Conservation (phyloP, 2,329 filamentous ascomycete species). For the Fusarium abutilonis region DNA sequence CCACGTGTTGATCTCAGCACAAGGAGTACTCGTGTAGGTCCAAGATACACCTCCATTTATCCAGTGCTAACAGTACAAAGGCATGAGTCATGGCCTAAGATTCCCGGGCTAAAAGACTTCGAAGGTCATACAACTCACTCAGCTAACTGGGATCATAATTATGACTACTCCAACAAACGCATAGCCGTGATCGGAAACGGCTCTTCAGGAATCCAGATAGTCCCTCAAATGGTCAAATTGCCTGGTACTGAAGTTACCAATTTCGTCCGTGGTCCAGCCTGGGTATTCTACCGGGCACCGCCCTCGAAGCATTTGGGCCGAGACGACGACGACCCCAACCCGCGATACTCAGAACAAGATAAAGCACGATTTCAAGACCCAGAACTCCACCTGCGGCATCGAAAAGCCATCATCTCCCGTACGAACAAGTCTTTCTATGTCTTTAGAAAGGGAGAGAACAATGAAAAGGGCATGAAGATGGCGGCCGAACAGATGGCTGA, state of each 20-base stretch:
- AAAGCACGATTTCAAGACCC: slow-evolving; percentile 63
- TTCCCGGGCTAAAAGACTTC: slow-evolving; percentile 34
- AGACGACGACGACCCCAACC: slow-evolving; percentile 46
- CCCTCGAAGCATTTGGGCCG: slow-evolving; percentile 46
- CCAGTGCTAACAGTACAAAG: slow-evolving; percentile 2
- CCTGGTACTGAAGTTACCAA: slow-evolving; percentile 47
- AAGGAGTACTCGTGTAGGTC: slow-evolving; percentile 39
- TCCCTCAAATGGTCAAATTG: slow-evolving; percentile 42
- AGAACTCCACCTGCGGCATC: slow-evolving; percentile 60
- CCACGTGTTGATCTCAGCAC: slow-evolving; percentile 36
- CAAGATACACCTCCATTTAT: fast-evolving
- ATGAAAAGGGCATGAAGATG: slow-evolving; percentile 35
- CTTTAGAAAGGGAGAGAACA: slow-evolving; percentile 39
- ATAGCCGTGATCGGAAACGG: slow-evolving; percentile 40
- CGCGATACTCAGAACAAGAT: slow-evolving; percentile 50
- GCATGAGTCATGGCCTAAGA: slow-evolving; percentile 38
- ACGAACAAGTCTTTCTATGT: slow-evolving; percentile 52
- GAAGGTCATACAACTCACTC: slow-evolving; percentile 37
- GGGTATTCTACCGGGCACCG: slow-evolving; percentile 50
- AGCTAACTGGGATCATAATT: slow-evolving; percentile 34
- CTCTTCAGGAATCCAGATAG: slow-evolving; percentile 38
- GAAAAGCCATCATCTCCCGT: slow-evolving; percentile 50
- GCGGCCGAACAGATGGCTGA: slow-evolving; percentile 40
- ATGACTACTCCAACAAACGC: slow-evolving; percentile 36
- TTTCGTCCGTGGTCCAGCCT: slow-evolving; percentile 49